Evolutionary conservation across 352 stramenopile genomes (phyloP), one percentile per base, ranked within the genome.

Genomic region (Plasmopara halstedii): DNA sequence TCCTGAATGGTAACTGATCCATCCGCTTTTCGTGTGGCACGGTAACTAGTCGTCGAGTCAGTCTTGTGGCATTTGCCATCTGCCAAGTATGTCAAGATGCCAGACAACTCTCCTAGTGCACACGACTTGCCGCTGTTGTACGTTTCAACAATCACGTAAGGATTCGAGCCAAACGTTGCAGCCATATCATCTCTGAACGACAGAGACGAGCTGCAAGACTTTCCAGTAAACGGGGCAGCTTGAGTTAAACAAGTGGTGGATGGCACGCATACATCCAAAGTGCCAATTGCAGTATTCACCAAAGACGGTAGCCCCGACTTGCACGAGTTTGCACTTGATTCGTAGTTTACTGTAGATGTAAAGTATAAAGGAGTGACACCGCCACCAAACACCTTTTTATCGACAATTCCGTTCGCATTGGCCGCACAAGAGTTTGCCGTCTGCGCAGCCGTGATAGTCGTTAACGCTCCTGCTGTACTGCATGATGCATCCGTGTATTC

Each of bases 61-160:
- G 32, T 46, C 11, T 42, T 42, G 41, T 57, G 41, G 20, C 50
- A 57, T n/a, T 37, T 46, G 8, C 42, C 42, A 17, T 57, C 42
- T 7, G 50, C 50, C 35, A 46, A 6, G 14, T 52, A 57, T 17
- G 49, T 38, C 7, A 25, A 27, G 17, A 50, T 46, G 19, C 20
- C 18, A 17, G 27, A 14, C n/a, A 53, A 18, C 13, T 32, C 2
- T 13, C 22, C n/a, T 31, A 18, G 18, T 32, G 22, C 34, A 19
- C 49, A 56, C 7, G 2, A 22, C 10, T 46, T 2, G 0, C 14
- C 26, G 17, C 40, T 1, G 1, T 9, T 25, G 26, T 56, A 56
- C 19, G 17, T 23, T 11, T 53, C 39, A 17, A 55, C 31, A 8
- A 50, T 36, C 22, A 50, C 32, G 31, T 55, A 49, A 5, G 39